These are phyloP conservation scores for Tetrastigma voinierianum DNA, from an alignment of 164 flowering plant genomes.

Conservation along the genomic window DNA sequence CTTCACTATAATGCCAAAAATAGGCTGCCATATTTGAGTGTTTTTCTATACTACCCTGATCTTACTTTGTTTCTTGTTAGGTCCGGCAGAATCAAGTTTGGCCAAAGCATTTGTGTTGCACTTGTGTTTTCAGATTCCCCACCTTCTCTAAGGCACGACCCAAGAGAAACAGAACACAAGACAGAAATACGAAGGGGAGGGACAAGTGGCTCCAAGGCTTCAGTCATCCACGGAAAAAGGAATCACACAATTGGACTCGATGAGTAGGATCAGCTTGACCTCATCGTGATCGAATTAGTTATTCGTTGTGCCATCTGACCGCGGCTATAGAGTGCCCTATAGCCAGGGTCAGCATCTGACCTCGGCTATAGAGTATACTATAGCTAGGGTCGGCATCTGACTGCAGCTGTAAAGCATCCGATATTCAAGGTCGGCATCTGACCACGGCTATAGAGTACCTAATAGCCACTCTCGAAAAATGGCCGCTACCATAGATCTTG, in stretches of 20 bases:
- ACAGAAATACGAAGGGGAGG: constrained; percentile 29
- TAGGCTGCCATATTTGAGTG: neutral
- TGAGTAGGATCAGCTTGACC: constrained; percentile 69
- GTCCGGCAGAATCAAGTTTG: constrained; percentile 33
- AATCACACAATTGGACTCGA: constrained; percentile 82
- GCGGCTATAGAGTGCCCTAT: no score
- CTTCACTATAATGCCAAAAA: neutral
- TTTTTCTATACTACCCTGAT: neutral
- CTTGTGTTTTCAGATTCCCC: constrained; percentile 28
- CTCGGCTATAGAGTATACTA: no score
- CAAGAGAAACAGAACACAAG: constrained; percentile 20
- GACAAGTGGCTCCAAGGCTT: constrained; percentile 28
- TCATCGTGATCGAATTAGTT: constrained; percentile 71
- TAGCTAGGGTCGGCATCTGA: no score
- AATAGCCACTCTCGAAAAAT: no score
- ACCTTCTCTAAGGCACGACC: constrained; percentile 15
- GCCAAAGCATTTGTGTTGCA: no score
- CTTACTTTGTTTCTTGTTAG: neutral
- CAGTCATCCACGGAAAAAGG: constrained; percentile 60
- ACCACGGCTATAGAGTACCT: no score
- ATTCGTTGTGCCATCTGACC: constrained; percentile 97
- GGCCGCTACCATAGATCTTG: no score
- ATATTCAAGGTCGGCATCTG: no score
- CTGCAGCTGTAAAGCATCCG: no score
- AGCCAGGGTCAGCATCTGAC: no score